Conservation (phyloP, 106 monocot species). For the Cymbidium sinense region DNA sequence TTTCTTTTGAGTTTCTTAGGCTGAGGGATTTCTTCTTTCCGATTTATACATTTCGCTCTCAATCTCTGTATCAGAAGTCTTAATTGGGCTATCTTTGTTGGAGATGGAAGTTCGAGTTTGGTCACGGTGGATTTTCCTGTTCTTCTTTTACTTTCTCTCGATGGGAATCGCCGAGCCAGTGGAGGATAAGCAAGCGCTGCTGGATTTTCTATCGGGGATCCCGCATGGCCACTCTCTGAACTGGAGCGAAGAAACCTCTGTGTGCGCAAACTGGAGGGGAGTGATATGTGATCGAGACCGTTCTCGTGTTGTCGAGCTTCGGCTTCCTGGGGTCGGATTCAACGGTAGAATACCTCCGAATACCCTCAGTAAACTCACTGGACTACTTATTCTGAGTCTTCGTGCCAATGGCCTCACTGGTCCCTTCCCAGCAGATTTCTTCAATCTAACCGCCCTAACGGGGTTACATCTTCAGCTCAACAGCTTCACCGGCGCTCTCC, state of each 20-base stretch:
- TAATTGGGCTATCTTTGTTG: not conserved
- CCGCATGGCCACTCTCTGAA: conserved; percentile 37
- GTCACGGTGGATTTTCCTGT: not conserved
- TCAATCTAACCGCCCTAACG: conserved; percentile 44
- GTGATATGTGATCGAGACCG: conserved; percentile 44
- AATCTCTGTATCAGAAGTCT: not conserved
- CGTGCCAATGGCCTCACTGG: conserved; percentile 62
- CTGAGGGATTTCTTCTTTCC: not conserved
- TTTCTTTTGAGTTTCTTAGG: not conserved
- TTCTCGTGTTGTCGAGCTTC: conserved; percentile 53
- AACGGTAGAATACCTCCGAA: conserved; percentile 54
- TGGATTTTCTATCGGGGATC: conserved; percentile 48
- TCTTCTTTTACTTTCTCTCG: not conserved
- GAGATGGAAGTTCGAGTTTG: conserved; percentile 3
- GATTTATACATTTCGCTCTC: not conserved
- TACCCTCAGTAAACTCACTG: conserved; percentile 59
- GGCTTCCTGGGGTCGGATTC: conserved; percentile 58
- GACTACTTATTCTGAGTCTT: conserved; percentile 61
- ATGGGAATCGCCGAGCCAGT: conserved; percentile 26
- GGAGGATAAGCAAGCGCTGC: conserved; percentile 55
- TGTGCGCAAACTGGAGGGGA: conserved; percentile 58
- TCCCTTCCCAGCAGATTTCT: conserved; percentile 58
- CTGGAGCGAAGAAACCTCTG: conserved; percentile 42
- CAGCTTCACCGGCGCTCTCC: conserved; percentile 50
- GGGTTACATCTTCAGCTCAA: conserved; percentile 79